Conservation (phyloP, 225 moss, liverwort and hornwort species). For the Takakia lepidozioides region DNA sequence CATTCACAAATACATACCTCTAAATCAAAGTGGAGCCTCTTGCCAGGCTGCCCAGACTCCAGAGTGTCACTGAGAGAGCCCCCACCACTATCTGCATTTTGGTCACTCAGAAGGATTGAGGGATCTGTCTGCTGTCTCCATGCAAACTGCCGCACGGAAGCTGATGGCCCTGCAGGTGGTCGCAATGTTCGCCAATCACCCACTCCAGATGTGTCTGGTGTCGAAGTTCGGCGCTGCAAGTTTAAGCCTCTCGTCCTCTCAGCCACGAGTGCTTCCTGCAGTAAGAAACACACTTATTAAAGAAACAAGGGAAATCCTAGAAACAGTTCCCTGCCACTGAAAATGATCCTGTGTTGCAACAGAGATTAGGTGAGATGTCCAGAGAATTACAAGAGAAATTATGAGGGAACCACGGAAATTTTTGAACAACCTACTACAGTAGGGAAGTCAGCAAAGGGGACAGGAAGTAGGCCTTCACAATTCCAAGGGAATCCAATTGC, state of each 20-base stretch:
- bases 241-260: conserved; percentile 69
- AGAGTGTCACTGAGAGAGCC: conserved; percentile 16
- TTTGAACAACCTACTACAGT: too few relatives aligned
- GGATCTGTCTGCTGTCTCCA: conserved; percentile 78
- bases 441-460: too few relatives aligned
- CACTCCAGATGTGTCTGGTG: conserved; percentile 44
- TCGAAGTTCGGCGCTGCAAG: conserved; percentile 47
- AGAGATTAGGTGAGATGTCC: too few relatives aligned
- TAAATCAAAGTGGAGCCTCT: conserved; percentile 40
- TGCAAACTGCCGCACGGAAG: conserved; percentile 89
- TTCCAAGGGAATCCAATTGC: too few relatives aligned
- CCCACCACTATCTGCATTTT: conserved; percentile 27
- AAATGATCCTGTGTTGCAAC: too few relatives aligned
- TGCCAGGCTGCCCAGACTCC: conserved; percentile 28
- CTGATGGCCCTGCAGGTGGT: conserved; percentile 94
- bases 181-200: conserved; percentile 88
- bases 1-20: conserved; percentile 17
- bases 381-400: too few relatives aligned
- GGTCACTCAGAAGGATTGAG: conserved; percentile 40
- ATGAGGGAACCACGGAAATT: too few relatives aligned
- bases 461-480: too few relatives aligned
- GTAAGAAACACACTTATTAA: too few relatives aligned
- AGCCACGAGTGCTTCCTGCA: conserved; percentile 70
- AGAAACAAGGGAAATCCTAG: too few relatives aligned
- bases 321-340: too few relatives aligned